Evolutionary conservation across 345 rosid species (phyloP).

Genomic region (Acer campestre): DNA sequence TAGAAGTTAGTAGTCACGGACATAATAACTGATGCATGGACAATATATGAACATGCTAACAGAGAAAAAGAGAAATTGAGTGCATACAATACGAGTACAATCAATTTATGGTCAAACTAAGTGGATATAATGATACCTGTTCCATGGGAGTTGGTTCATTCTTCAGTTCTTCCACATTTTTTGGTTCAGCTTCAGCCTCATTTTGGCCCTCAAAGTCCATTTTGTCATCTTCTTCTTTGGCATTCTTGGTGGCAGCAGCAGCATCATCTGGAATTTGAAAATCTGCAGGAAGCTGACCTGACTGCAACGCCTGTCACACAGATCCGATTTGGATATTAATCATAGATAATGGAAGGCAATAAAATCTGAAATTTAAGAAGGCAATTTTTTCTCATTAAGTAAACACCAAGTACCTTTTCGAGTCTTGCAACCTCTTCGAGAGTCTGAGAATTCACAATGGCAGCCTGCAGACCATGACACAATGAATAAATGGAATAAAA

Average conservation of each 20-base stretch:
- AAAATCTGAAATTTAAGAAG: neutral
- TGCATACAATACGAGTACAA: neutral
- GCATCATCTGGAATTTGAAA: constrained; percentile 53
- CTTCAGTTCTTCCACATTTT: constrained; percentile 33
- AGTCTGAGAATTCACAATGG: constrained; percentile 97
- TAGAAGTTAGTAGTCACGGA: neutral
- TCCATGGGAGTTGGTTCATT: constrained; percentile 76
- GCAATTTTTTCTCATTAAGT: neutral
- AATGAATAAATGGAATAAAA: neutral
- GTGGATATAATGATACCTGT: constrained; percentile 39
- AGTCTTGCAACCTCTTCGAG: constrained; percentile 99
- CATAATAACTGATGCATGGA: neutral
- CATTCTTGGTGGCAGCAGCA: constrained; percentile 27
- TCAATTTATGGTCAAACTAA: neutral
- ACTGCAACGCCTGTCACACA: constrained; percentile 73
- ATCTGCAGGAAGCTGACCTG: constrained; percentile 94
- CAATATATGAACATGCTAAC: neutral
- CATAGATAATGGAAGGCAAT: constrained; percentile 7
- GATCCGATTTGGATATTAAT: constrained; percentile 25
- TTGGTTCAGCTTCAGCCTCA: constrained; percentile 26
- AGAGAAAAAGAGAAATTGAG: neutral
- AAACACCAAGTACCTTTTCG: constrained; percentile 60
- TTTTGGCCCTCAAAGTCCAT: constrained; percentile 34
- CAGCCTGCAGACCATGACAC: constrained; percentile 66
- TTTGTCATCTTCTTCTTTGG: constrained; percentile 46